Conservation (phyloP, 1,284 basidiomycete genomes). For the Cryptococcus sp. region DNA sequence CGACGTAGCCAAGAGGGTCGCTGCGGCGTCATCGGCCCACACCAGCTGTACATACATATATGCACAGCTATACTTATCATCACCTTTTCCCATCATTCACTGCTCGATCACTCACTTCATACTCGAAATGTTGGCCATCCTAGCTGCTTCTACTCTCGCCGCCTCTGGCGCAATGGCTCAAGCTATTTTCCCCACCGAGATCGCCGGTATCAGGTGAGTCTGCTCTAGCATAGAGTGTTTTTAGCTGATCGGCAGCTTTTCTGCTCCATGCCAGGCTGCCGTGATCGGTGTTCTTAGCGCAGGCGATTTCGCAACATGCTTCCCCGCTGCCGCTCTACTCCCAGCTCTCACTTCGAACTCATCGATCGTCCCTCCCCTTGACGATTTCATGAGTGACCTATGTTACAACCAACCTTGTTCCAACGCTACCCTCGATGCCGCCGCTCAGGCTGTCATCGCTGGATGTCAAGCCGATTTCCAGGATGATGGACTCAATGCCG, state of each 20-base stretch:
- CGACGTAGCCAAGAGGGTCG: no score
- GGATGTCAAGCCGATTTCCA: constrained; percentile 36
- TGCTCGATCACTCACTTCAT: no score
- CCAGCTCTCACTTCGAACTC: constrained; percentile 25
- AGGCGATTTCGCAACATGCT: not conserved
- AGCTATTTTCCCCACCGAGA: not conserved
- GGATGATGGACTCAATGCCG: constrained; percentile 22
- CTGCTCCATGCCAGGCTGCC: not conserved
- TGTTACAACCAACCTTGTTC: constrained; percentile 39
- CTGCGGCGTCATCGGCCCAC: no score
- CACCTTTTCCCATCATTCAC: no score
- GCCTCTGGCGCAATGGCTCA: not conserved
- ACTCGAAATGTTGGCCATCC: no score
- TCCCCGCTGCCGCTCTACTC: not conserved
- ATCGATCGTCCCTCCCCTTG: constrained; percentile 33
- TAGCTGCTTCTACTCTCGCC: not conserved
- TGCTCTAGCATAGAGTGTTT: not conserved
- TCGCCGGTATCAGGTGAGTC: not conserved
- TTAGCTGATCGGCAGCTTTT: not conserved
- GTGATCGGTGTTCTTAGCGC: not conserved
- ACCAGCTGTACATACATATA: no score
- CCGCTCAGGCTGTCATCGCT: constrained; percentile 21
- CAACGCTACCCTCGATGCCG: constrained; percentile 29
- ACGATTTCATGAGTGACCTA: constrained; percentile 31
- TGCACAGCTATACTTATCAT: no score